Evolutionary conservation across 2,329 filamentous ascomycete genomes (phyloP).

Genomic region (Cordyceps cateniannulata): DNA sequence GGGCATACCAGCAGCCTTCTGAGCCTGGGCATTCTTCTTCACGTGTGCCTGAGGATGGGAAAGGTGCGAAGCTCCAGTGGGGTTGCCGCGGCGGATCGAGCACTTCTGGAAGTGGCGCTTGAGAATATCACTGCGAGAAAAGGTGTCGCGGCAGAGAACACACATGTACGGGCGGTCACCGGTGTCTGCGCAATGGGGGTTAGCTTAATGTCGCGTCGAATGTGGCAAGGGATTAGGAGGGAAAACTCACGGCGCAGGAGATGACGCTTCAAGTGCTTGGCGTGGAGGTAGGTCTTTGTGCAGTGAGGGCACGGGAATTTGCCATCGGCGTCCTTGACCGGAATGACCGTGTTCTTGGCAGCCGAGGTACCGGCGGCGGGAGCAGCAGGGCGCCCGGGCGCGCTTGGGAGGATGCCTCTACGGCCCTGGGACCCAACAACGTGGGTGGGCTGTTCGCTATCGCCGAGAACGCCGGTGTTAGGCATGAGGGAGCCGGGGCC

Average conservation of each 20-base stretch:
- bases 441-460: constrained; percentile 68
- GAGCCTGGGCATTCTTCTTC: constrained; percentile 63
- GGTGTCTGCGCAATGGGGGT: constrained; percentile 59
- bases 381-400: constrained; percentile 76
- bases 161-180: constrained; percentile 98
- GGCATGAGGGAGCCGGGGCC: constrained; percentile 52
- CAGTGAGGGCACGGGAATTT: constrained; percentile 98
- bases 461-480: constrained; percentile 48
- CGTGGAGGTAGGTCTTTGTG: constrained; percentile 95
- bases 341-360: constrained; percentile 75
- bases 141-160: constrained; percentile 94
- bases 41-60: constrained; percentile 87
- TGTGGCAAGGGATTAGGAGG: constrained; percentile 16
- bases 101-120: constrained; percentile 99
- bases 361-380: constrained; percentile 61
- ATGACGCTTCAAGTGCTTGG: constrained; percentile 96
- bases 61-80: constrained; percentile 88
- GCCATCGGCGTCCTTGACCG: constrained; percentile 91
- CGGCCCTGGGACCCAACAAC: constrained; percentile 93
- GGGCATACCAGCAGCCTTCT: constrained; percentile 48
- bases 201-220: neutral
- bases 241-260: constrained; percentile 80
- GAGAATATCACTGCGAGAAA: constrained; percentile 94
- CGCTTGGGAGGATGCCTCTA: constrained; percentile 84
- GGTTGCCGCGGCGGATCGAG: constrained; percentile 91